Conservation (phyloP, 2,329 filamentous ascomycete species). For the Aspergillus neoniger region DNA sequence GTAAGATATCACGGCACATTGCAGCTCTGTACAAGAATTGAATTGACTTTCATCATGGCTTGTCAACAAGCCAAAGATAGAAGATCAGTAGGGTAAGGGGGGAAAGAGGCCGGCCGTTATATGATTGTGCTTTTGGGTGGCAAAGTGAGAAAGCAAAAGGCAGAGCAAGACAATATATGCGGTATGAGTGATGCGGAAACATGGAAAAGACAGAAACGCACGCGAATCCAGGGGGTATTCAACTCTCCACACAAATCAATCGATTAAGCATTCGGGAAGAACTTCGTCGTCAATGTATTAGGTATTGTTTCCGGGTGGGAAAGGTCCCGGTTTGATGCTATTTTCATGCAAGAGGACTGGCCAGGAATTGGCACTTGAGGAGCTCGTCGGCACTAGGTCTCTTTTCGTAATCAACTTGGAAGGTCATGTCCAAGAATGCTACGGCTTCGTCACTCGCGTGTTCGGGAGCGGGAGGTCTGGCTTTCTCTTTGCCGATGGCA, state of each 20-base stretch:
- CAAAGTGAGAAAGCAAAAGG: not conserved
- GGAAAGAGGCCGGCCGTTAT: not conserved
- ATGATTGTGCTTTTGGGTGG: not conserved
- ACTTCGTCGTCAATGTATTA: not conserved
- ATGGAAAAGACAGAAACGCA: not conserved
- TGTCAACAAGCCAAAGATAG: not conserved
- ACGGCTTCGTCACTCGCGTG: conserved; percentile 81
- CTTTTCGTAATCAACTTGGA: conserved; percentile 93
- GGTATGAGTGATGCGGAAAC: not conserved
- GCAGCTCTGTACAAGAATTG: conserved; percentile 1
- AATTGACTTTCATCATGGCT: not conserved
- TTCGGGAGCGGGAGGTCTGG: conserved; percentile 84
- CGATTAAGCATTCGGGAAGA: not conserved
- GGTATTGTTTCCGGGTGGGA: not conserved
- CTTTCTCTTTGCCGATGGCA: conserved; percentile 89
- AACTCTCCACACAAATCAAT: conserved; percentile 7
- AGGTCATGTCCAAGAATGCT: conserved; percentile 82
- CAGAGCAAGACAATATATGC: not conserved
- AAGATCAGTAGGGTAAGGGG: not conserved
- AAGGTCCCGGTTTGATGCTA: not conserved
- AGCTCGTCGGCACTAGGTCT: conserved; percentile 90
- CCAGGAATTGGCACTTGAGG: conserved; percentile 78
- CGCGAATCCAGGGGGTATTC: conserved; percentile 5
- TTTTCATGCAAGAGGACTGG: conserved; percentile 51
- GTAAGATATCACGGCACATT: not conserved